phyloP scores from a whole-genome alignment of 495 filamentous ascomycete species.

The Aspergillus ostianus region DNA sequence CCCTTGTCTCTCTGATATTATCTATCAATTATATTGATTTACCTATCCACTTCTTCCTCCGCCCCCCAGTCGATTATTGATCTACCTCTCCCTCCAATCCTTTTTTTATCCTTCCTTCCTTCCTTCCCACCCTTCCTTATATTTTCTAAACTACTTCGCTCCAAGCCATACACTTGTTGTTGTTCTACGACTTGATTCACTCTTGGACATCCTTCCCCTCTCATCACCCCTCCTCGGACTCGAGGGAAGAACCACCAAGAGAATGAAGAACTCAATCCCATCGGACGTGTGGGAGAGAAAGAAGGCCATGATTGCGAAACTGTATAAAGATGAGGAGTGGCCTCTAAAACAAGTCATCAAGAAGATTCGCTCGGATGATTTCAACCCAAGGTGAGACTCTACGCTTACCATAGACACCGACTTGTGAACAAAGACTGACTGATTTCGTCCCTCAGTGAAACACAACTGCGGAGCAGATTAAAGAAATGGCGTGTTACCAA shows the following conservation, averaged over 20 bases:
- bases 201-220: background rate
- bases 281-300: constrained; percentile 52
- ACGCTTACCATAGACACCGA: background rate
- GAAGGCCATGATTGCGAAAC: constrained; percentile 44
- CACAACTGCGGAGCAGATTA: constrained; percentile 45
- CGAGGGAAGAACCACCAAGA: background rate
- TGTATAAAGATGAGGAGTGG: constrained; percentile 52
- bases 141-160: background rate
- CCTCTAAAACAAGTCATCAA: constrained; percentile 51
- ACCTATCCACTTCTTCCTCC: background rate
- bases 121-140: background rate
- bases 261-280: constrained; percentile 49
- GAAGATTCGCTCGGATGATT: constrained; percentile 47
- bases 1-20: background rate
- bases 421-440: background rate
- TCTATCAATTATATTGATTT: background rate
- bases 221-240: background rate
- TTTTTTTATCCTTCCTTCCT: constrained; percentile 1
- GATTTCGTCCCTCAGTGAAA: constrained; percentile 33
- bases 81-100: background rate
- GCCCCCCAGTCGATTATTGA: constrained; percentile 3
- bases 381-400: constrained; percentile 44
- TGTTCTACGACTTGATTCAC: background rate
- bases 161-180: background rate
- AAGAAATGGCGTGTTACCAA: constrained; percentile 53